These are phyloP conservation scores for Hymenoscyphus albidus DNA, from an alignment of 2,329 filamentous ascomycete species.

Conservation along the genomic window DNA sequence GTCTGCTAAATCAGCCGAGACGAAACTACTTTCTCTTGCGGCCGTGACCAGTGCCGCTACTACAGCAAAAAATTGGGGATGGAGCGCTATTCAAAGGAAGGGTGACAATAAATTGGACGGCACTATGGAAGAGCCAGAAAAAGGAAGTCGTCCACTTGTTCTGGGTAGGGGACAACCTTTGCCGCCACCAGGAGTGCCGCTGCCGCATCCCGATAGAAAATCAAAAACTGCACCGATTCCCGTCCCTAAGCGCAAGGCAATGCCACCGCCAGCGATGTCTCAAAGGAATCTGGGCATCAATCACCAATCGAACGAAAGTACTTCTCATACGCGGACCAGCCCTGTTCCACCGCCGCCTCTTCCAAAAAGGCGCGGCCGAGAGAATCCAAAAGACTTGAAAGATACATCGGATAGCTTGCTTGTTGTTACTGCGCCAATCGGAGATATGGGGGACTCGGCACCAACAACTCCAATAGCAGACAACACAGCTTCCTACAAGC, in stretches of 20 bases:
- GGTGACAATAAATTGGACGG: constrained; percentile 34
- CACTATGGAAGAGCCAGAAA: constrained; percentile 33
- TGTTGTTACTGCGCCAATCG: constrained; percentile 62
- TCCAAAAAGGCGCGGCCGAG: constrained; percentile 37
- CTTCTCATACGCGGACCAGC: constrained; percentile 24
- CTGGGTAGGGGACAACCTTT: constrained; percentile 81
- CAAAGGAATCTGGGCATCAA: constrained; percentile 26
- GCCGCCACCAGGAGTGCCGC: constrained; percentile 73
- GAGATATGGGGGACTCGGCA: constrained; percentile 59
- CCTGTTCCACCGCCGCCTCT: constrained; percentile 44
- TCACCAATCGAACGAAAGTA: constrained; percentile 27
- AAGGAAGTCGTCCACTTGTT: constrained; percentile 51
- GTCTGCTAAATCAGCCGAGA: constrained; percentile 33
- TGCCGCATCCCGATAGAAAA: constrained; percentile 64
- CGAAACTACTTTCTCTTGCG: constrained; percentile 49
- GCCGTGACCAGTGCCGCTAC: constrained; percentile 54
- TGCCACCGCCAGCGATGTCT: constrained; percentile 39
- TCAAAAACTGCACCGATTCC: constrained; percentile 54
- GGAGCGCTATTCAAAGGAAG: constrained; percentile 52
- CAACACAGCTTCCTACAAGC: constrained; percentile 31
- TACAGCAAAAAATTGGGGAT: constrained; percentile 56
- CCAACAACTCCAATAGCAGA: constrained; percentile 49
- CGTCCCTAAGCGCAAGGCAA: constrained; percentile 62
- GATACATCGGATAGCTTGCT: constrained; percentile 49
- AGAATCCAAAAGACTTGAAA: constrained; percentile 37